Base-by-base conservation (phyloP, 1,284 basidiomycete genomes). In the Irpex sp. region DNA sequence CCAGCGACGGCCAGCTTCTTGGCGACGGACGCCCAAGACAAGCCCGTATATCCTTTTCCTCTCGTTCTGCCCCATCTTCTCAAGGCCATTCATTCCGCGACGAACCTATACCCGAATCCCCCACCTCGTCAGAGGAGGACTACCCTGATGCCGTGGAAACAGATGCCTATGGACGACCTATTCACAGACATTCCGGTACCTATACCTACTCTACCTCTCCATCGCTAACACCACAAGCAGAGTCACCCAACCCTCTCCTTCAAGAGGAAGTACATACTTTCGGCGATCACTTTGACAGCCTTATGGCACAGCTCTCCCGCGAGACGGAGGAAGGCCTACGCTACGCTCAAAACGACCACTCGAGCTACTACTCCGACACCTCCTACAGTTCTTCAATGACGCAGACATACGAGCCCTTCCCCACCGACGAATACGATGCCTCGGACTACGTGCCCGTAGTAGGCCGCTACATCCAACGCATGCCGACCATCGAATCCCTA, bases 401-500 rank as follows among this genome's bases (percentile, higher is more conserved):
- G 26, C 31, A 15, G 15, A 35, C 33, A 13, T 36, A 63, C 15
- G 64, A 67, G 60, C 66, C 68, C 47, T 67, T 67, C 33, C 13
- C 11, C n/a, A 21, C 13, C 8, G 37, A n/a, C 13, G 50, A 55
- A 46, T 64, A 68, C 54, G 72, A 85, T 55, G 81, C 83, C 61
- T 80, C 31, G 1, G 59, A 65, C 19, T 68, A 81, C 63, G 75
- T 90, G 19, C 79, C 79, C 17, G 79, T 91, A 59, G 75, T 90
- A 58, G 87, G 88, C 59, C 78, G 81, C 21, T 82, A 79, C 66
- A 80, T 91, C 58, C 79, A 82, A 59, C 85, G 89, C 36, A 90
- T 91, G 88, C 85, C 88, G 37, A 91, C 89, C n/a, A 91, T 91
- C 66, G 88, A 90, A 70, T 86, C 83, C 49, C 78, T 90, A 72